Evolutionary conservation across 805 yeast genomes (phyloP), one percentile per base, ranked within the genome.

Genomic region (Ogataea siamensis): DNA sequence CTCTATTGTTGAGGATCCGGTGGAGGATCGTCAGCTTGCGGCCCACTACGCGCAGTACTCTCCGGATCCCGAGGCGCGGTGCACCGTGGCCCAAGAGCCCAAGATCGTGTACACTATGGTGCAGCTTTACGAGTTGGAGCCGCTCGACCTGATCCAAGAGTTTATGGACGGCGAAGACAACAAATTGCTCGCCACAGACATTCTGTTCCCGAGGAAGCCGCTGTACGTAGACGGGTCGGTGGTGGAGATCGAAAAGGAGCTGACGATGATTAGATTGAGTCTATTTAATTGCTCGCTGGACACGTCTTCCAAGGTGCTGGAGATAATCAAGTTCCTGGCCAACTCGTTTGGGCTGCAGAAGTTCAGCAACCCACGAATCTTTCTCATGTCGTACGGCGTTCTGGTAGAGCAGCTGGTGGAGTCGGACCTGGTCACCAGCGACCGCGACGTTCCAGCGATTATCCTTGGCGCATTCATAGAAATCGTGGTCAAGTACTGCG

Each of bases 401-500:
- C 48, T 69, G 2, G 53, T 74, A 43, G 72, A 67, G 24, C 55
- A 53, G 13, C 33, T 74, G 18, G 52, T 73, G 12, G 73, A 70
- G 23, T 55, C 63, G 1, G 71, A 71, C 0, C 39, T 54, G 0
- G 24, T 71, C 0, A 53, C 62, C 33, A 60, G 64, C 5, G 42
- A 66, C 22, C 53, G 54, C 7, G 48, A 49, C 7, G 13, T 50
- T 0, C 49, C 57, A 15, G 37, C 57, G 5, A 54, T 47, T n/a
- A 10, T 55, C 27, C 38, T 64, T 11, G 52, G 60, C 30, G 46
- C 63, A 1, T 32, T 73, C 14, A 31, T 70, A 9, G 78, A 73
- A 21, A 51, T 67, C 51, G 42, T 73, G 3, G 49, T 73, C 12
- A 63, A 60, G 32, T 74, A 71, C 44, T 68, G 74, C 38, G 68